Evolutionary conservation across 2,329 filamentous ascomycete genomes (phyloP), one percentile per base, ranked within the genome.

Genomic region (Phyllosticta citrichinensis): DNA sequence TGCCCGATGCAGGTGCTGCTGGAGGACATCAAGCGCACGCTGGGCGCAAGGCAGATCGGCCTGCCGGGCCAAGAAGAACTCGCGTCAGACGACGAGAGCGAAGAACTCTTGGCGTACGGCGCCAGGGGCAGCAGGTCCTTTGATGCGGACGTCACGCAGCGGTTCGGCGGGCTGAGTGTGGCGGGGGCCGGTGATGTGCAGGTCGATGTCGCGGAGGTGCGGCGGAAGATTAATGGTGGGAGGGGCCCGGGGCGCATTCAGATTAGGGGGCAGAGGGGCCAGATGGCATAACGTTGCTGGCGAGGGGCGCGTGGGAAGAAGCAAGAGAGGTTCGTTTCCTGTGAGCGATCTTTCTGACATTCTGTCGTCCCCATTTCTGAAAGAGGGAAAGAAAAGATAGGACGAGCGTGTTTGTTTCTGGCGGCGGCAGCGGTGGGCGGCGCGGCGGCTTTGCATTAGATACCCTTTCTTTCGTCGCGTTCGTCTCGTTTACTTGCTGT

Each of bases 1-100:
- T 94, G 91, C 63, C 93, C 93, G 0, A 97, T 97, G 93, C 89
- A 97, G 62, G 82, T 97, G 2, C 76, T 96, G 12, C 80, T 97
- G 11, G 83, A 87, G 27, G 93, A 97, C 69, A 96, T 97, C 61
- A 87, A 86, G 27, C 83, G 88, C 64, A 91, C 87, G 0, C 77
- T 97, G 0, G 83, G 86, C 22, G 90, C 90, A 0, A 75, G 75
- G 1, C 81, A 84, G 25, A 83, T 96, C n/a, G 79, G 81, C 5
- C 80, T 96, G 0, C 91, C 91, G 0, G 87, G 85, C 0, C 83
- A 68, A 0, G 64, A 64, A 1, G 71, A 73, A 35, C 2, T 14
- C 6, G 52, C 8, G 6, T 30, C 27, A 6, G 59, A 57, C 12
- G 55, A 25, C 17, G 47, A 47, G 19, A 3, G 22, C 22, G 47